These are phyloP conservation scores for Gelatoporia subvermispora DNA, from an alignment of 768 basidiomycete genomes.

Conservation along the genomic window DNA sequence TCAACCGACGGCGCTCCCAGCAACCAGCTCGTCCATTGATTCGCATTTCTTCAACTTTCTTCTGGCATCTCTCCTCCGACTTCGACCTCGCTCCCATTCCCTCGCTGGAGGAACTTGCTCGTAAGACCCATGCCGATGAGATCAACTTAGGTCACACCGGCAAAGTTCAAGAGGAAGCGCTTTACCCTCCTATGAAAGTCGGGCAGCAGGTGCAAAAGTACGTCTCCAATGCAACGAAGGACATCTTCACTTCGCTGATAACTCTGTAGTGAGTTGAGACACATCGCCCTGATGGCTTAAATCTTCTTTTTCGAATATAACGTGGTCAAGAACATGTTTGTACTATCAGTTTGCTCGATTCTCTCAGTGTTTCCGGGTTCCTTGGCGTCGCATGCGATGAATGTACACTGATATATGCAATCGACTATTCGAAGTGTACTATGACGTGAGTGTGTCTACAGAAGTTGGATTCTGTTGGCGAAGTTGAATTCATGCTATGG, in stretches of 20 bases:
- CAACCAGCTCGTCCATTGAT: constrained; percentile 79
- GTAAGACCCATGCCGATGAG: constrained; percentile 36
- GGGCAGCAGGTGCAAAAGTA: constrained; percentile 86
- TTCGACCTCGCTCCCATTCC: constrained; percentile 68
- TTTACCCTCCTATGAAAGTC: constrained; percentile 76
- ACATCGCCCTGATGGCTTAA: constrained; percentile 71
- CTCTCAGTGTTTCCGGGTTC: background rate
- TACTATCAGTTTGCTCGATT: background rate
- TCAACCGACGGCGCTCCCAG: constrained; percentile 52
- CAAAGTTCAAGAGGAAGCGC: constrained; percentile 32
- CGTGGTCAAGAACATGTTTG: background rate
- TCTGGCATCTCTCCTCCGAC: constrained; percentile 91
- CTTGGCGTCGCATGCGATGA: background rate
- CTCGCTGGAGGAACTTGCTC: constrained; percentile 43
- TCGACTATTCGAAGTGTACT: background rate
- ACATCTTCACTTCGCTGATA: constrained; percentile 1
- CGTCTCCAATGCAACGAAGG: constrained; percentile 18
- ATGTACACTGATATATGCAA: too few species aligned
- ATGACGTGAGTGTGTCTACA: constrained; percentile 1
- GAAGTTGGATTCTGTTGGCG: background rate
- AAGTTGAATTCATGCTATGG: constrained; percentile 12
- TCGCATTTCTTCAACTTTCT: constrained; percentile 95
- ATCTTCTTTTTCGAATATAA: background rate
- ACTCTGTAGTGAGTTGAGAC: constrained; percentile 60
- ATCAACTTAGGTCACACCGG: constrained; percentile 31